Evolutionary conservation across 2,329 filamentous ascomycete species (phyloP).

Genomic region (Colletotrichum orchidophilum): DNA sequence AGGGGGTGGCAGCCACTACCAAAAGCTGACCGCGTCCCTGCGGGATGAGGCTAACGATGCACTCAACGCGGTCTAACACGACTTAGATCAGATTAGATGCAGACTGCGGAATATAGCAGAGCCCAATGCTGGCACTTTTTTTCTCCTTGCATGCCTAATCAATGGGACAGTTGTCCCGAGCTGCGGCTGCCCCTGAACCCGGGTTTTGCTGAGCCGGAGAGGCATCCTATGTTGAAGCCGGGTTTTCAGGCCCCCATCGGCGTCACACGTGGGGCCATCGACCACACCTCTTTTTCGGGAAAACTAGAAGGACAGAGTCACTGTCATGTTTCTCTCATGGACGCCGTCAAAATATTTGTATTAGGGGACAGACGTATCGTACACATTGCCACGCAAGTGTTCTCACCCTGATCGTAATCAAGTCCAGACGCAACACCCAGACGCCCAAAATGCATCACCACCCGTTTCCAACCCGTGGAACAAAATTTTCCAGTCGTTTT

Average conservation of each 20-base stretch:
- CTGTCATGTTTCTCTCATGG: background rate
- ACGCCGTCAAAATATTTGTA: background rate
- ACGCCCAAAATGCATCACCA: background rate
- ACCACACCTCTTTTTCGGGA: background rate
- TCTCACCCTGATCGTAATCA: background rate
- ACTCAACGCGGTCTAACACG: background rate
- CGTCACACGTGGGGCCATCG: background rate
- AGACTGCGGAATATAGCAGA: background rate
- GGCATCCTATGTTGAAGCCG: background rate
- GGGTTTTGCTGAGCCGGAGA: background rate
- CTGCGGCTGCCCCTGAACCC: background rate
- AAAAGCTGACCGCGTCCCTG: background rate
- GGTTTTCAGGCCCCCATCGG: background rate
- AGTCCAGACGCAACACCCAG: background rate
- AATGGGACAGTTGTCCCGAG: background rate
- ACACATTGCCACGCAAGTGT: background rate
- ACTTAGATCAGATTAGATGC: slow-evolving; percentile 2
- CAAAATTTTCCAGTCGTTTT: background rate
- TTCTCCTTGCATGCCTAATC: background rate
- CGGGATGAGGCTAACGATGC: background rate
- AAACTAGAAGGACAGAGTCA: background rate
- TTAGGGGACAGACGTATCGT: background rate
- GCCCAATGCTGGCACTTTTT: background rate
- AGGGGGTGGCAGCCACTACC: background rate
- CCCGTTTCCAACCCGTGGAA: background rate